Evolutionary conservation across 78 protist genomes (phyloP).

Genomic region (Cyanophora paradoxa): DNA sequence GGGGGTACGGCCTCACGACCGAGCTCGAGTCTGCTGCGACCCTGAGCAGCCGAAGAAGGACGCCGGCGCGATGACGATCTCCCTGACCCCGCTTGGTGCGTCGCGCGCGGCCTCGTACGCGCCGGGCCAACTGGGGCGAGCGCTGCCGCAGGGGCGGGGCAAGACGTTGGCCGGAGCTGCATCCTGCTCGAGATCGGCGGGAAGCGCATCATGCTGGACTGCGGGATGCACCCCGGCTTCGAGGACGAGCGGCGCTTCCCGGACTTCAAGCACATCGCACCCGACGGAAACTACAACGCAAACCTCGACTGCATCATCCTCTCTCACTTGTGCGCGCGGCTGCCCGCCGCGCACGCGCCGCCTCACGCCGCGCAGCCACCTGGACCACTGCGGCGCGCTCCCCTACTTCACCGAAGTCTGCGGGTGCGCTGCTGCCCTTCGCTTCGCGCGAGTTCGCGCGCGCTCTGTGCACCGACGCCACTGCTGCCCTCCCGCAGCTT

Average conservation of each 20-base stretch:
- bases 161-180: conserved; percentile 92
- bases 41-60: too few species aligned
- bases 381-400: conserved; percentile 96
- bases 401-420: conserved; percentile 84
- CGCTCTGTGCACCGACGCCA: too few species aligned
- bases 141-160: conserved; percentile 42
- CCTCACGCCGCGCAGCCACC: conserved; percentile 52
- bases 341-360: too few species aligned
- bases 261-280: conserved; percentile 46
- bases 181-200: conserved; percentile 80
- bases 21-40: too few species aligned
- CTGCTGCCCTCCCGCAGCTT: too few species aligned
- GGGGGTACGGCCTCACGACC: too few species aligned
- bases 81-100: too few species aligned
- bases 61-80: too few species aligned
- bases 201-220: conserved; percentile 83
- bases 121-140: too few species aligned
- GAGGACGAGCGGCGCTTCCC: conserved; percentile 90
- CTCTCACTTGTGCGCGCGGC: conserved; percentile 25
- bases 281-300: conserved; percentile 38
- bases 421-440: too few species aligned
- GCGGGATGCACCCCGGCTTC: conserved; percentile 96
- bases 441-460: too few species aligned
- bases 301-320: conserved; percentile 29
- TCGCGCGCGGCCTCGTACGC: too few species aligned